Conservation (phyloP, 768 basidiomycete species). For the Termitomyces sp. region DNA sequence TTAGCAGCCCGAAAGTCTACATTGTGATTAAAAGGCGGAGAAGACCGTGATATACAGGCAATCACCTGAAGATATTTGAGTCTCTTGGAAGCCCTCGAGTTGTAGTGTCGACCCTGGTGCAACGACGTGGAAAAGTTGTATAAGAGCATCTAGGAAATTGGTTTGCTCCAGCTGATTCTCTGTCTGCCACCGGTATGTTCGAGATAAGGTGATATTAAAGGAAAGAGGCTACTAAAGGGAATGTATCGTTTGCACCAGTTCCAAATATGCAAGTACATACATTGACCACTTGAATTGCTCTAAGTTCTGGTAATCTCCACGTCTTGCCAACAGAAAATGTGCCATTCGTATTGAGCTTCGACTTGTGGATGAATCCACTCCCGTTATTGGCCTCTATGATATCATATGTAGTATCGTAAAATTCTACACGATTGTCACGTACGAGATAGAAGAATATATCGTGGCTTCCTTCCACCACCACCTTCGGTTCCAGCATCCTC, state of each 20-base stretch:
- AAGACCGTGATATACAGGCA: neutral
- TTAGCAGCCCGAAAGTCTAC: conserved; percentile 4
- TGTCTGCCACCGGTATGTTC: conserved; percentile 88
- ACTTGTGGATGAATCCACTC: conserved; percentile 84
- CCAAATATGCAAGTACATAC: conserved; percentile 38
- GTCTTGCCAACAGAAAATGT: conserved; percentile 97
- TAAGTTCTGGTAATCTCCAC: conserved; percentile 82
- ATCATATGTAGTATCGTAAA: conserved; percentile 4
- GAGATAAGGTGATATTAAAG: conserved; percentile 82
- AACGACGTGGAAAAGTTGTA: conserved; percentile 54
- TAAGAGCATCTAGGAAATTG: conserved; percentile 59
- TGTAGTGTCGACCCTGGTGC: conserved; percentile 43
- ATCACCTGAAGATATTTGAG: conserved; percentile 28
- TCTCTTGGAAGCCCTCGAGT: conserved; percentile 51
- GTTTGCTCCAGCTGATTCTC: conserved; percentile 70
- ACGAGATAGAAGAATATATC: conserved; percentile 91
- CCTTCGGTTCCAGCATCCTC: conserved; percentile 73
- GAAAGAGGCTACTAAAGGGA: conserved; percentile 39
- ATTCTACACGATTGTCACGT: conserved; percentile 29
- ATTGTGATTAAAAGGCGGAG: neutral
- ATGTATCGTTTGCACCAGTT: conserved; percentile 8
- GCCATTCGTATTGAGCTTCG: conserved; percentile 91
- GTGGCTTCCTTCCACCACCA: conserved; percentile 70
- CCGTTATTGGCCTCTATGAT: conserved; percentile 53
- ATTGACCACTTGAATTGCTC: conserved; percentile 67